These are phyloP conservation scores for Polychaeton citri DNA, from an alignment of 2,329 filamentous ascomycete genomes.

Conservation along the genomic window DNA sequence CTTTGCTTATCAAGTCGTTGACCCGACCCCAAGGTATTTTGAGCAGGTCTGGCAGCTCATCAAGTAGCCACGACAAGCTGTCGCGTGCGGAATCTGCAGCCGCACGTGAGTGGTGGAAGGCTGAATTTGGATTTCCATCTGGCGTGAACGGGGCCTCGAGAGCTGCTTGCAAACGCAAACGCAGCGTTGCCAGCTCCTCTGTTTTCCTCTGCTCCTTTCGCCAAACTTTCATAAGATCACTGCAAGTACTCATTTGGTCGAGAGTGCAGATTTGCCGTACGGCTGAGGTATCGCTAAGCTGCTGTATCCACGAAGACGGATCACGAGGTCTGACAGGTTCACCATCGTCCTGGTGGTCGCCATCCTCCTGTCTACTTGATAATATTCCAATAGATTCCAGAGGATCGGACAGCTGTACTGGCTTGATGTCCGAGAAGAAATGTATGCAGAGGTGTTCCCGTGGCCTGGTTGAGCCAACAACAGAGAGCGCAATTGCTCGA, in stretches of 20 bases:
- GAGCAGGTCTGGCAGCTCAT: not conserved
- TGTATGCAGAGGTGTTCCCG: slow-evolving; percentile 52
- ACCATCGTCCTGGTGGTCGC: not conserved
- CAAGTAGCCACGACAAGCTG: not conserved
- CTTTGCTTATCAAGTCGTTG: not conserved
- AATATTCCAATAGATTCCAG: slow-evolving; percentile 1
- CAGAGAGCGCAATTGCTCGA: slow-evolving; percentile 60
- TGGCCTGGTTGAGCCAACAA: slow-evolving; percentile 64
- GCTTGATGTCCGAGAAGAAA: slow-evolving; percentile 7
- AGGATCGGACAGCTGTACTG: too few relatives aligned
- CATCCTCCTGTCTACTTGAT: too few relatives aligned
- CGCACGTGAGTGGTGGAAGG: not conserved
- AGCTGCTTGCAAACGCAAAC: slow-evolving; percentile 7
- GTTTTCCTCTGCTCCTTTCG: not conserved
- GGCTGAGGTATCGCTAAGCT: slow-evolving; percentile 26
- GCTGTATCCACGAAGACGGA: slow-evolving; percentile 47
- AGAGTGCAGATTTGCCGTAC: slow-evolving; percentile 1
- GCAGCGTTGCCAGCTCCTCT: not conserved
- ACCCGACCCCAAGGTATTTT: not conserved
- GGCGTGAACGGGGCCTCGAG: slow-evolving; percentile 20
- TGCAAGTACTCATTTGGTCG: slow-evolving; percentile 9
- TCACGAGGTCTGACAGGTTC: slow-evolving; percentile 24
- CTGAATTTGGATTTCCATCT: slow-evolving; percentile 15
- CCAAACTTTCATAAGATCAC: not conserved
- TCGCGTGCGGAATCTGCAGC: not conserved